These are phyloP conservation scores for Fusarium sp. DNA, from an alignment of 2,329 filamentous ascomycete species.

Conservation along the genomic window DNA sequence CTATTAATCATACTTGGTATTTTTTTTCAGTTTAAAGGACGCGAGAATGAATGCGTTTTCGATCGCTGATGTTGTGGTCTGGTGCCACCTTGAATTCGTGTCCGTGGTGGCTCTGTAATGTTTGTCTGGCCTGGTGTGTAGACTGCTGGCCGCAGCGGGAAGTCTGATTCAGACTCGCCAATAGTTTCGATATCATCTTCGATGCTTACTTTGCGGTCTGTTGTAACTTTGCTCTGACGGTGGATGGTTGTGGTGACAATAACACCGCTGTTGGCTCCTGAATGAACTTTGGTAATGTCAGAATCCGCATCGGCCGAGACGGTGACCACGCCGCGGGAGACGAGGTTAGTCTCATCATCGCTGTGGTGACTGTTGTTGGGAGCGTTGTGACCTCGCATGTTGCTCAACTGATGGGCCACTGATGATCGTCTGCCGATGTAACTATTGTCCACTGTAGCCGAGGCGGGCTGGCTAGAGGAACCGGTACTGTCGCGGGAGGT, in stretches of 20 bases:
- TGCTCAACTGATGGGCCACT: slow-evolving; percentile 9
- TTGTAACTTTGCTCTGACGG: slow-evolving; percentile 50
- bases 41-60: slow-evolving; percentile 24
- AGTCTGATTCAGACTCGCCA: slow-evolving; percentile 13
- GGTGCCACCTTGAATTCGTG: slow-evolving; percentile 44
- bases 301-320: slow-evolving; percentile 37
- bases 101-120: slow-evolving; percentile 37
- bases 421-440: slow-evolving; percentile 21
- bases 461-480: slow-evolving; percentile 44
- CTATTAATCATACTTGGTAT: not conserved
- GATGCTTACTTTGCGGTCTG: slow-evolving; percentile 4
- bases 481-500: slow-evolving; percentile 60
- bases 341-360: slow-evolving; percentile 47
- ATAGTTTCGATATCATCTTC: slow-evolving; percentile 32
- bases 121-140: slow-evolving; percentile 30
- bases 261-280: slow-evolving; percentile 45
- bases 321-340: slow-evolving; percentile 33
- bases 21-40: slow-evolving; percentile 1
- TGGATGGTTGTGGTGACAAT: slow-evolving; percentile 56
- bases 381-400: slow-evolving; percentile 15
- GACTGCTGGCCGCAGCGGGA: slow-evolving; percentile 23
- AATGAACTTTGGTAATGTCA: slow-evolving; percentile 40
- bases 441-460: slow-evolving; percentile 28
- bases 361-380: slow-evolving; percentile 37
- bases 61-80: slow-evolving; percentile 13